Conservation (phyloP, 2,329 filamentous ascomycete species). For the Pyricularia grisea region DNA sequence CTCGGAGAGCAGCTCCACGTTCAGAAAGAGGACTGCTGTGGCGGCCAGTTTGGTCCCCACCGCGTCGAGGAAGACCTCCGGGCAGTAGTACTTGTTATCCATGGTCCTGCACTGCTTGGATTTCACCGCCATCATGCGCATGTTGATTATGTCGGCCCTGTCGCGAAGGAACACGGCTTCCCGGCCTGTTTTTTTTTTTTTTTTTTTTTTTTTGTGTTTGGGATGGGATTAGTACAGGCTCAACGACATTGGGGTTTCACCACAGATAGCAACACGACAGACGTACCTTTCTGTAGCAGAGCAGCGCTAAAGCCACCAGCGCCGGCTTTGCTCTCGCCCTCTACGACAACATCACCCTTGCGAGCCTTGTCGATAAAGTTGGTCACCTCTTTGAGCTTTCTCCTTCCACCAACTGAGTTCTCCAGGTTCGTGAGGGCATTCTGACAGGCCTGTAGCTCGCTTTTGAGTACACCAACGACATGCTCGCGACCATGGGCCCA, state of each 20-base stretch:
- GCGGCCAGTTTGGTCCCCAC: constrained; percentile 91
- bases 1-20: constrained; percentile 91
- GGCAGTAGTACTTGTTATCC: constrained; percentile 93
- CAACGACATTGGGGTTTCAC: not conserved
- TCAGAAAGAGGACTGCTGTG: constrained; percentile 92
- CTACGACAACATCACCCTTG: constrained; percentile 74
- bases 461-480: constrained; percentile 69
- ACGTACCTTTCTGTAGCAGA: constrained; percentile 69
- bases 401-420: constrained; percentile 65
- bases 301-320: constrained; percentile 90
- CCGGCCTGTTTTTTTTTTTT: constrained; percentile 57
- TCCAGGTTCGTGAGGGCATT: constrained; percentile 68
- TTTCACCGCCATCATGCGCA: constrained; percentile 80
- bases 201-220: too few relatives aligned
- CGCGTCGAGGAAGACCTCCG: constrained; percentile 95
- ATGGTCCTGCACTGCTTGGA: constrained; percentile 78
- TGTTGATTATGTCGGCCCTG: constrained; percentile 78
- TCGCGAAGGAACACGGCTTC: constrained; percentile 93
- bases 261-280: not conserved
- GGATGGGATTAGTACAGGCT: not conserved
- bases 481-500: constrained; percentile 83
- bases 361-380: constrained; percentile 82
- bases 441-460: constrained; percentile 79
- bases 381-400: constrained; percentile 85
- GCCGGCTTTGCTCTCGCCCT: constrained; percentile 73